These are phyloP conservation scores for Vaccinium macrocarpon DNA, from an alignment of 148 eudicot species.

Conservation along the genomic window DNA sequence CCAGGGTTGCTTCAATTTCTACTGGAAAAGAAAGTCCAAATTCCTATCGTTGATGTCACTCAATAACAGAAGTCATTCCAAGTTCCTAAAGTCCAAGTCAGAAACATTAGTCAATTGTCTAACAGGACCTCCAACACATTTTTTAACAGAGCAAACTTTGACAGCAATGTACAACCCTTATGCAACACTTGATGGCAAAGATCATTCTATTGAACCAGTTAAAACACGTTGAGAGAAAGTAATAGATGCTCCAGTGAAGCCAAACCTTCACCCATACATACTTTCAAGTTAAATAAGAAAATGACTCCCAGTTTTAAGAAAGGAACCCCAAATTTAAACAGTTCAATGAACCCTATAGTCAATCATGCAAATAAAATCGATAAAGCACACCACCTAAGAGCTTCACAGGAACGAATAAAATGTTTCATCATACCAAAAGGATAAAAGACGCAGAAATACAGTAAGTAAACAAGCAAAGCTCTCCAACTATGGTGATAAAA, in stretches of 20 bases:
- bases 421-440: background rate
- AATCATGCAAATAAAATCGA: background rate
- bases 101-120: background rate
- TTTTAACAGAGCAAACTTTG: background rate
- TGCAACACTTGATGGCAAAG: background rate
- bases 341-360: background rate
- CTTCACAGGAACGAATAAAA: background rate
- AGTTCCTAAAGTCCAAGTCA: background rate
- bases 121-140: background rate
- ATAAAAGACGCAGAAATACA: background rate
- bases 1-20: conserved; percentile 1
- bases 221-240: background rate
- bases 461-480: background rate
- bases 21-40: background rate
- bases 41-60: background rate
- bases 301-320: background rate
- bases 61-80: background rate
- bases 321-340: background rate
- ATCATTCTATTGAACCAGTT: background rate
- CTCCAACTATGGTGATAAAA: background rate
- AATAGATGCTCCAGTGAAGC: conserved; percentile 5
- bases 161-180: background rate
- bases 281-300: background rate
- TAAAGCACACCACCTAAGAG: background rate
- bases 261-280: background rate